Evolutionary conservation across 352 stramenopile genomes (phyloP), one percentile per base, ranked within the genome.

Genomic region (Plasmopara viticola): DNA sequence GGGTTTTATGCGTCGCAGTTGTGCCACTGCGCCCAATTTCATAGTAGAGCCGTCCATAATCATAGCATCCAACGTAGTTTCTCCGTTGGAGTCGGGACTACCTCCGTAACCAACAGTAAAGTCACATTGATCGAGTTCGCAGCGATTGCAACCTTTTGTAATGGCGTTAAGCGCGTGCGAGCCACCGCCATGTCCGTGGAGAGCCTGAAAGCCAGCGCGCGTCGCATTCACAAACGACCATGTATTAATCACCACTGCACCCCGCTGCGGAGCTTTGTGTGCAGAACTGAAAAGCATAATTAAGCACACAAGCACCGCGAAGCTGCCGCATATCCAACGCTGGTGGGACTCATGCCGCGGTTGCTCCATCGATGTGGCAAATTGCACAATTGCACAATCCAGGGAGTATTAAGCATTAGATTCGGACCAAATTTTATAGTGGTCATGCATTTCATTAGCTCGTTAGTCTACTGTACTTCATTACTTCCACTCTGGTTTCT

Each of bases 11-110:
- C 80, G 72, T 46, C 81, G 69, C 29, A 97, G 60, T 52, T 80
- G 79, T 9, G 72, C 88, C 4, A 97, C 87, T 0, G 84, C 84
- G 10, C 88, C 87, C 71, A 96, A 92, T 51, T 72, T 69, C 72
- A 93, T 89, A 12, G 70, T 90, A 14, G 66, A 66, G 6, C 86
- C 88, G 45, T 95, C 86, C 60, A 97, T 63, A 51, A 97, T 91
- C 86, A 97, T 96, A 6, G 88, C 86, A 49, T 97, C 88, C 10
- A 97, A 72, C 17, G 86, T 96, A 9, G 87, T 95, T 55, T 95
- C 83, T 5, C 86, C 88, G n/a, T 53, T 73, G 2, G 74, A 78
- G 53, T 97, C 87, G 0, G 88, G 87, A 44, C 86, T 94, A 7
- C 85, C 86, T 14, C 88, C 88, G 51, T 86, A 97, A 1, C 88